Conservation (phyloP, 768 basidiomycete species). For the Kockovaella imperatae region DNA sequence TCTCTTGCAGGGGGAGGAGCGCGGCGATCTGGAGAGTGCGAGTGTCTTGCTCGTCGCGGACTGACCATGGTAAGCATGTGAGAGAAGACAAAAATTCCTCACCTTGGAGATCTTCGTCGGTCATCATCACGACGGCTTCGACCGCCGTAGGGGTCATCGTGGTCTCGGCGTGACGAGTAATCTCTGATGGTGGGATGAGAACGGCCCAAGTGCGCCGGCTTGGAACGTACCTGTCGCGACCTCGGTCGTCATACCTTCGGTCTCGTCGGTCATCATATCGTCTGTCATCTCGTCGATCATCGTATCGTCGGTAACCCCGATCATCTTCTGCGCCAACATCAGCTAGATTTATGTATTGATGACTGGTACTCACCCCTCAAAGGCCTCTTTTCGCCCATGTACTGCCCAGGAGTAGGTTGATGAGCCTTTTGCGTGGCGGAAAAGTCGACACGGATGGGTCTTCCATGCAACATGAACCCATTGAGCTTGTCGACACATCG, state of each 20-base stretch:
- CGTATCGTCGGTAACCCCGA: conserved; percentile 7
- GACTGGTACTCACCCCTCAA: conserved; percentile 12
- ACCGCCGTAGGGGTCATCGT: conserved; percentile 32
- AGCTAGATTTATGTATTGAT: neutral
- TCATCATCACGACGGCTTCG: conserved; percentile 33
- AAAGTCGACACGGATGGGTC: conserved; percentile 92
- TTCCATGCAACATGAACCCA: conserved; percentile 87
- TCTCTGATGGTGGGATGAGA: conserved; percentile 5
- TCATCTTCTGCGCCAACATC: conserved; percentile 13
- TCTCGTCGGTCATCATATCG: conserved; percentile 24
- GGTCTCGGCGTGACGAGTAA: conserved; percentile 16
- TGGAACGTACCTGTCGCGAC: conserved; percentile 14
- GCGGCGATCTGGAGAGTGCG: conserved; percentile 38
- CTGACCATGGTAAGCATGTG: neutral
- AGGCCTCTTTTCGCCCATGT: conserved; percentile 67
- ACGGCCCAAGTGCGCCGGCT: neutral
- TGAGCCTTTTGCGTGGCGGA: conserved; percentile 91
- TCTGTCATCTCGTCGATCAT: conserved; percentile 4
- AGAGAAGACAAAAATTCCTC: conserved; percentile 2
- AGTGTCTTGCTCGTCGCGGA: conserved; percentile 25
- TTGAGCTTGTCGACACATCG: conserved; percentile 84
- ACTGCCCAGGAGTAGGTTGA: conserved; percentile 93
- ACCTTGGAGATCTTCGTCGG: conserved; percentile 35
- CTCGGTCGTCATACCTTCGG: conserved; percentile 26
- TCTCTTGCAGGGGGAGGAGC: conserved; percentile 23